Percentiles rank a stretch among this genome's conserved stretches.
Conservation (phyloP, 78 protist species). For the Dictyostelium intermedium region DNA sequence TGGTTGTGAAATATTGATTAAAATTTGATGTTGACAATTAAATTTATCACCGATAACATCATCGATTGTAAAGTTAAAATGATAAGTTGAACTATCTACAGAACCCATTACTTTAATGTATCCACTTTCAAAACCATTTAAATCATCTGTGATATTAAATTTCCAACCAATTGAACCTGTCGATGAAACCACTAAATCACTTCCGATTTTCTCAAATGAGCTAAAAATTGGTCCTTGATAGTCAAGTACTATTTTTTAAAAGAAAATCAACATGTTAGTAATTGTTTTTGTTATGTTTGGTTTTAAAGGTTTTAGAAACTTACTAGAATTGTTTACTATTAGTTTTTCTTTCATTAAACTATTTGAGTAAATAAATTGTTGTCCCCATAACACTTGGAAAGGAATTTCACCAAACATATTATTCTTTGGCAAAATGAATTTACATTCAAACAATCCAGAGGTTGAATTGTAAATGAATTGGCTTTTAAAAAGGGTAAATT, state of each 20-base stretch:
- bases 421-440: neutral
- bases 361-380: neutral
- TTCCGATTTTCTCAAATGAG: neutral
- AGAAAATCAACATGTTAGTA: neutral
- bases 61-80: neutral
- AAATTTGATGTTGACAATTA: neutral
- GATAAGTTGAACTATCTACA: neutral
- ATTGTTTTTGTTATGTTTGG: neutral
- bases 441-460: neutral
- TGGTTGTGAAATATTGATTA: neutral
- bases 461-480: neutral
- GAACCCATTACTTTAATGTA: neutral
- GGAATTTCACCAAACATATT: neutral
- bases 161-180: neutral
- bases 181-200: neutral
- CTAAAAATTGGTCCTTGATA: neutral
- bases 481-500: neutral
- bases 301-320: too few relatives aligned
- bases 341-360: neutral
- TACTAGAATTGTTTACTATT: neutral
- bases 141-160: neutral
- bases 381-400: neutral
- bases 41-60: neutral
- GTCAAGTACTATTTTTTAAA: neutral
- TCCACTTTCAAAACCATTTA: slow-evolving; percentile 3